Evolutionary conservation across 495 filamentous ascomycete genomes (phyloP).

Genomic region (Daldinia bambusicola): DNA sequence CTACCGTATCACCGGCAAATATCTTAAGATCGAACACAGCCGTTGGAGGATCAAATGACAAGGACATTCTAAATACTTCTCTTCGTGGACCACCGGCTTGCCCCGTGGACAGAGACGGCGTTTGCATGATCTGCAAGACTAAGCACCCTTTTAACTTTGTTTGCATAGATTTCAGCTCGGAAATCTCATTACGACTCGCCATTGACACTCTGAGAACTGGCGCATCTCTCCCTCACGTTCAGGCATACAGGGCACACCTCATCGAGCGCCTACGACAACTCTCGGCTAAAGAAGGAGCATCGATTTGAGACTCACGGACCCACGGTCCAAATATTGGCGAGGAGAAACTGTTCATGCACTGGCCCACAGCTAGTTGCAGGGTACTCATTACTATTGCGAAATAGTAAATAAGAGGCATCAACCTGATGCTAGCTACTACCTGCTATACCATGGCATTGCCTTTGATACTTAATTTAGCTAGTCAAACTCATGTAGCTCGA

Average conservation of each 20-base stretch:
- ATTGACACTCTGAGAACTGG: slow-evolving; percentile 42
- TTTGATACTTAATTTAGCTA: background rate
- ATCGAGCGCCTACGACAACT: slow-evolving; percentile 26
- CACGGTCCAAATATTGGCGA: background rate
- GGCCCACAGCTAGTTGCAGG: background rate
- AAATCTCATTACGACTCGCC: slow-evolving; percentile 46
- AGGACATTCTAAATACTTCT: background rate
- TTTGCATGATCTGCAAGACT: slow-evolving; percentile 50
- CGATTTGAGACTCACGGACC: background rate
- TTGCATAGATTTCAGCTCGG: slow-evolving; percentile 50
- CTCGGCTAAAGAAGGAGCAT: slow-evolving; percentile 2
- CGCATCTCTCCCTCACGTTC: background rate
- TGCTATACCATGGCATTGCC: background rate
- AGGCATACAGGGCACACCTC: slow-evolving; percentile 19
- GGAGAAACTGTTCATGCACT: background rate
- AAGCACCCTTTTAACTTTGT: slow-evolving; percentile 39
- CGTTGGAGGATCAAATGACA: background rate
- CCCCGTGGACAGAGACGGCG: slow-evolving; percentile 19
- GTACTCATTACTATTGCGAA: slow-evolving; percentile 4
- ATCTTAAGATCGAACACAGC: slow-evolving; percentile 6
- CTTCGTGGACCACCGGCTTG: slow-evolving; percentile 4
- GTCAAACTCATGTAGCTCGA: background rate
- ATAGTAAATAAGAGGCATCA: slow-evolving; percentile 9
- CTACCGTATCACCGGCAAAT: slow-evolving; percentile 1
- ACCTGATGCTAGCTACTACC: background rate